Percentiles rank a stretch among this genome's conserved stretches.
Evolutionary conservation across 1,284 basidiomycete species (phyloP).

Genomic region (Pterula multifida): DNA sequence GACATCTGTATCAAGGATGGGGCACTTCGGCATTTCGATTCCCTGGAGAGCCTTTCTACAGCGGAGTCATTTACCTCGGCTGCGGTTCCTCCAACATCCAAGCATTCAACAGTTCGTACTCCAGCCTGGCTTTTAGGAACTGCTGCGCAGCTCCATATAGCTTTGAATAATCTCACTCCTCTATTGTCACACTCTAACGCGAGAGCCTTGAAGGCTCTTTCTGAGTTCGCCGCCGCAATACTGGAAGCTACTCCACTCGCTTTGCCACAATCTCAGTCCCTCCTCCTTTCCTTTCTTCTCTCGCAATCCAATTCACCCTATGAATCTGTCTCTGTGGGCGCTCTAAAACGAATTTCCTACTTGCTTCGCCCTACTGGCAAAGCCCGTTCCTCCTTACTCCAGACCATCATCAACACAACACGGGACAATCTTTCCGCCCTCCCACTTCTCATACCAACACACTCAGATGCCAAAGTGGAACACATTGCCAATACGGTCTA

Average conservation of each 20-base stretch:
- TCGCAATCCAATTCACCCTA: slow-evolving; percentile 46
- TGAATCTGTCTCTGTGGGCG: slow-evolving; percentile 38
- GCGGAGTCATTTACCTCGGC: slow-evolving; percentile 13
- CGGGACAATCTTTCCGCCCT: slow-evolving; percentile 59
- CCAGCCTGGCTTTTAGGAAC: slow-evolving; percentile 51
- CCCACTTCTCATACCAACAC: slow-evolving; percentile 60
- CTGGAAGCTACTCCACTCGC: slow-evolving; percentile 43
- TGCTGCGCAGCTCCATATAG: slow-evolving; percentile 59
- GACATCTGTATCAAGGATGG: slow-evolving; percentile 53
- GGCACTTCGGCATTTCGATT: slow-evolving; percentile 36
- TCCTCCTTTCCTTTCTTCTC: slow-evolving; percentile 60
- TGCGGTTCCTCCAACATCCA: slow-evolving; percentile 5
- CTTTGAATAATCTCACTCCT: slow-evolving; percentile 47
- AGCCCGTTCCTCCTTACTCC: slow-evolving; percentile 33
- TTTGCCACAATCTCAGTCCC: slow-evolving; percentile 48
- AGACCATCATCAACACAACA: slow-evolving; percentile 40
- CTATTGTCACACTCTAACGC: slow-evolving; percentile 56
- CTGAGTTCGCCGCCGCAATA: slow-evolving; percentile 40
- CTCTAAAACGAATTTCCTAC: slow-evolving; percentile 31
- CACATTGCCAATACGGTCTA: slow-evolving; percentile 57
- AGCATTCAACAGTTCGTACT: slow-evolving; percentile 35
- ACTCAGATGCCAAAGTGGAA: slow-evolving; percentile 59
- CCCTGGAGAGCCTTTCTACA: slow-evolving; percentile 48
- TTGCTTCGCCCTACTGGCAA: slow-evolving; percentile 33
- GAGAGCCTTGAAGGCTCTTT: slow-evolving; percentile 45